Base-by-base conservation (phyloP, 176 grass and related monocot genomes). In the Zea luxurians region DNA sequence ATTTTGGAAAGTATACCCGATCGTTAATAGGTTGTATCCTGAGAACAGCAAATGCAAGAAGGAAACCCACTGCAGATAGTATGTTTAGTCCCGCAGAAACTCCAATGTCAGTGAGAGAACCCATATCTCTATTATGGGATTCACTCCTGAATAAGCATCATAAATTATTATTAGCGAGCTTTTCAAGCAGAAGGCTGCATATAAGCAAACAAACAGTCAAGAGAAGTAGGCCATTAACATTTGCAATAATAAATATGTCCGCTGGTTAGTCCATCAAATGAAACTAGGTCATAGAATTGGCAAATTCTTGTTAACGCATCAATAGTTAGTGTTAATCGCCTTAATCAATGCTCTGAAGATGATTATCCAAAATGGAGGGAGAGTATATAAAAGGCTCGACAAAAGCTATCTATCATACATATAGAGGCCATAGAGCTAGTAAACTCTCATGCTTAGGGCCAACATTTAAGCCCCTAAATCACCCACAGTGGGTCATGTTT, bases 1-100 rank as follows among this genome's bases (percentile, higher is more conserved):
- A 97, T 83, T 89, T 97, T 49, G 94, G 93, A 80, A 97, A 97
- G 77, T 93, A 97, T 4, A 97, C 94, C 61, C 91, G 83, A 74
- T 97, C 94, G 71, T 97, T 97, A 48, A 93, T 73, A 49, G 94
- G 94, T 13, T 97, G 94, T 77, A 93, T 87, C 76, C 94, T 74
- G 17, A 97, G 68, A 82, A 97, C 42, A 13, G 91, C 94, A 76
- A 97, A 97, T 58, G 87, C 89, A 34, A 97, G 71, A 50, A 97
- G 89, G 77, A 97, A 97, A 37, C 84, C 78, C 53, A 91, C 36
- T 47, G 91, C 89, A n/a, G 94, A 93, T 48, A 87, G 64, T 80
- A 97, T 91, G 66, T 93, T 97, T 83, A 97, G 89, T 48, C 86
- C 82, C 1, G 94, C 94, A 10, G 91, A 77, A 13, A 97, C 54